Percentiles rank a stretch among this genome's conserved stretches.
These are phyloP conservation scores for Microascus cirrosus DNA, from an alignment of 2,329 filamentous ascomycete genomes.

Conservation along the genomic window DNA sequence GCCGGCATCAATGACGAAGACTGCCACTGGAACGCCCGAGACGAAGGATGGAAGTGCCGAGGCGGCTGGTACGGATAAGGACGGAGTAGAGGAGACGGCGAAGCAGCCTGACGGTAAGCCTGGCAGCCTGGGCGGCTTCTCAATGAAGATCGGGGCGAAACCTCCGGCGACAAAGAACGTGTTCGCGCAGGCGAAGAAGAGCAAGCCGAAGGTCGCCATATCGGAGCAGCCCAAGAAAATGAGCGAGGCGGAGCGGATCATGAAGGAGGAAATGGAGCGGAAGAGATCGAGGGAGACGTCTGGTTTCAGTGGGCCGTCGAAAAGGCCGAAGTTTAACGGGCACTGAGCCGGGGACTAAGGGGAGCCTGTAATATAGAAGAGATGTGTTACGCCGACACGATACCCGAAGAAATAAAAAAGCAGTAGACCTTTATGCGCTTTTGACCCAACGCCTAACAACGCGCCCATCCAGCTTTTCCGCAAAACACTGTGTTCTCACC, in stretches of 20 bases:
- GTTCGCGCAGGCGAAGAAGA: constrained; percentile 30
- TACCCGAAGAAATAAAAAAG: not conserved
- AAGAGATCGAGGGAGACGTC: constrained; percentile 45
- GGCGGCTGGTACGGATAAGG: constrained; percentile 7
- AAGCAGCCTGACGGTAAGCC: constrained; percentile 9
- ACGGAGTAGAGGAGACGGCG: constrained; percentile 17
- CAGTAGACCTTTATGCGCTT: not conserved
- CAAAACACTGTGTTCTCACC: not conserved
- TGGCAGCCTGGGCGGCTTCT: constrained; percentile 29
- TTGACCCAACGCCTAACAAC: not conserved
- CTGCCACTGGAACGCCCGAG: not conserved
- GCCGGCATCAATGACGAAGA: not conserved
- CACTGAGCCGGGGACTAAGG: not conserved
- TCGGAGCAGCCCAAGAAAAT: constrained; percentile 66
- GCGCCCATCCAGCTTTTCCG: not conserved
- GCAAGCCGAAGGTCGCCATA: constrained; percentile 39
- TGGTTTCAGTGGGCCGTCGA: constrained; percentile 26
- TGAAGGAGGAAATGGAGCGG: constrained; percentile 71
- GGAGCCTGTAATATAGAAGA: not conserved
- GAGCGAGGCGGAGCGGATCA: constrained; percentile 79
- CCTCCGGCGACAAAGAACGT: constrained; percentile 65
- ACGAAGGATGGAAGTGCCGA: constrained; percentile 7
- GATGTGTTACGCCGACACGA: constrained; percentile 6
- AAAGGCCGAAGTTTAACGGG: constrained; percentile 35
- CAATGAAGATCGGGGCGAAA: constrained; percentile 55